Base-by-base conservation (phyloP, 768 basidiomycete species). In the Mycena polygramma region DNA sequence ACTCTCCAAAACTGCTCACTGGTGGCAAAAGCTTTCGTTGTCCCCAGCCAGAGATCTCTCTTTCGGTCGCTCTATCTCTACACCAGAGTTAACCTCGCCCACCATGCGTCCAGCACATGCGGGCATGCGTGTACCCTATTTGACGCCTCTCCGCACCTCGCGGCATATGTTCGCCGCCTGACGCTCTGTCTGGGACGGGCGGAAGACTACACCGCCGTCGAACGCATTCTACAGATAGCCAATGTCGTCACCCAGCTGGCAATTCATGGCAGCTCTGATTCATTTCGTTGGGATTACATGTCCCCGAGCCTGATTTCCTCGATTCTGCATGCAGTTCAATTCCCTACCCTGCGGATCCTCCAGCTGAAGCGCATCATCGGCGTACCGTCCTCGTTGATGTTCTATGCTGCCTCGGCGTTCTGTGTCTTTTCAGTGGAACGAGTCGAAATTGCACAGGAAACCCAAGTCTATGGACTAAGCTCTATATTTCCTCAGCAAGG, bases 281-380 rank as follows among this genome's bases (percentile, higher is more conserved):
- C 8, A 17, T 55, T 55, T 39, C 54, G 54, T 9, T 55, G 54
- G 54, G 54, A 55, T n/a, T 36, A 3, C 22, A 37, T 55, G 54
- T 36, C 54, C 4, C 35, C 54, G 35, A 35, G 9, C 35, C 36
- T 55, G 15, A 20, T 55, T 37, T 55, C 35, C 7, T 36, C 54
- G 13, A 36, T 55, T 20, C 15, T 55, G 36, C 22, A 37, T 17
- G 54, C 54, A 7, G 35, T 55, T 15, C 54, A 55, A 35, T 35
- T 30, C 35, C 54, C 54, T n/a, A 1, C 54, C 4, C 14, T 55
- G 14, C 54, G 36, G 35, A 11, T 30, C 36, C 36, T 55, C 22
- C 54, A 55, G 19, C 11, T 55, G 54, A 55, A 55, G 35, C 54
- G 54, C 35, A 55, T 55, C 54, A 37, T 15, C 15, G 54, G 54